Base-by-base conservation (phyloP, 2,329 filamentous ascomycete genomes). In the Nannizziopsis arthrosporioides region DNA sequence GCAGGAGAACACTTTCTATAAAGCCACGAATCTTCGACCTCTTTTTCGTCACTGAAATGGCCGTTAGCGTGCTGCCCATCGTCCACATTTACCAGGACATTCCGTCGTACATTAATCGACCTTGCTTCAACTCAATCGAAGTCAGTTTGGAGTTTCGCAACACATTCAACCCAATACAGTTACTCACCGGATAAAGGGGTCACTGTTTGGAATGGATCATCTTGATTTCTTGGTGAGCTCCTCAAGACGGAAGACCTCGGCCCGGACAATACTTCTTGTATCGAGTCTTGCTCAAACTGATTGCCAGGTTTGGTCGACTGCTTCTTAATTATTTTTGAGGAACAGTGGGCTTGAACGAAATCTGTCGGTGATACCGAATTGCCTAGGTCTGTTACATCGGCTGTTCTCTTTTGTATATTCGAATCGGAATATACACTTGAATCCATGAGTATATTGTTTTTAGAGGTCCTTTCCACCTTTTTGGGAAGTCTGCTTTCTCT, bases 401-500 rank as follows among this genome's bases (percentile, higher is more conserved):
- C 22, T 4, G 3, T 27, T 27, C 7, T 7, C 22, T 3, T 27
- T 27, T 27, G 22, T 27, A 27, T 4, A 27, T 3, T 7, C 22
- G 15, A 37, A 3, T n/a, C 12, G 15, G 15, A 9, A 17, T 3
- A 9, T 9, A n/a, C 3, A 9, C 9, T 37, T 9, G 12, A 9
- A 27, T 37, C 22, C n/a, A 36, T 18, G 42, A 44, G 30, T 19
- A 15, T 35, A 11, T 12, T 15, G 31, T 12, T 4, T 12, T 34
- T 9, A n/a, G 14, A 43, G 2, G 10, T 8, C 3, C 10, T 44
- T 32, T 44, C 40, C 7, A 10, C 19, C 15, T 44, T 43, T 15
- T 8, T 35, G 6, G 46, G 46, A 17, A 48, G 43, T 12, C 30
- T 48, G 19, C 46, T 48, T 12, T 34, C 40, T 27, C 46, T 42